These are phyloP conservation scores for Babesia divergens DNA, from an alignment of 169 alveolate genomes.

Conservation along the genomic window DNA sequence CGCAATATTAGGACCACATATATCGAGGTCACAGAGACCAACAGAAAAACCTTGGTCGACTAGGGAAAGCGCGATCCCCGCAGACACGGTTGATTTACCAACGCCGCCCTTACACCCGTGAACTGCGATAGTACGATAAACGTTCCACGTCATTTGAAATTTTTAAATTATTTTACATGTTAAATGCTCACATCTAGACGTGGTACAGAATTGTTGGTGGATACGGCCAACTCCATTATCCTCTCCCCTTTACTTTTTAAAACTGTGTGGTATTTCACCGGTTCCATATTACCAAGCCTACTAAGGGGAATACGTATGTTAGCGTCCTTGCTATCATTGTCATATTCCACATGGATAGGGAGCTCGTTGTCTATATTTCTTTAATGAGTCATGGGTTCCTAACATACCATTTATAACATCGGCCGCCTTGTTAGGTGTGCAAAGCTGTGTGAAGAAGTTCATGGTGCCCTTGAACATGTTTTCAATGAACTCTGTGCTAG, in stretches of 20 bases:
- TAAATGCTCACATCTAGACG: slow-evolving; percentile 2
- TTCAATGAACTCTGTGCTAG: background rate
- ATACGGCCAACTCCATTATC: slow-evolving; percentile 52
- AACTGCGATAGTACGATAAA: slow-evolving; percentile 63
- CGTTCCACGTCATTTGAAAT: slow-evolving; percentile 36
- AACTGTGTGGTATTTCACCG: slow-evolving; percentile 48
- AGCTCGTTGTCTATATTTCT: slow-evolving; percentile 3
- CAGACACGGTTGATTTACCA: slow-evolving; percentile 93
- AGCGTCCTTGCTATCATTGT: slow-evolving; percentile 26
- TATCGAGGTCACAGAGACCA: slow-evolving; percentile 95
- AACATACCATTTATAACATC: slow-evolving; percentile 10
- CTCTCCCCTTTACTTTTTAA: slow-evolving; percentile 35
- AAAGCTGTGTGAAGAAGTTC: background rate
- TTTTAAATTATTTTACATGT: background rate
- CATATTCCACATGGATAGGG: slow-evolving; percentile 55
- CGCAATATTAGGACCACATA: slow-evolving; percentile 96
- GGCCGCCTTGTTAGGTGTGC: background rate
- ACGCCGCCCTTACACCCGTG: slow-evolving; percentile 98
- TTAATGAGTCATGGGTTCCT: background rate
- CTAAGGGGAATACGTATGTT: slow-evolving; percentile 49
- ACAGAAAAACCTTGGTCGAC: slow-evolving; percentile 82
- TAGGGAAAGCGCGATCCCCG: slow-evolving; percentile 86
- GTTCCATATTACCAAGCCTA: slow-evolving; percentile 29
- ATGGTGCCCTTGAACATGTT: background rate
- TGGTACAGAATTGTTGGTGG: slow-evolving; percentile 20